A percentile compares a stretch with the other conserved stretches of the same genome.
Evolutionary conservation across 2,329 filamentous ascomycete genomes (phyloP).

Genomic region (Claviceps pusilla): DNA sequence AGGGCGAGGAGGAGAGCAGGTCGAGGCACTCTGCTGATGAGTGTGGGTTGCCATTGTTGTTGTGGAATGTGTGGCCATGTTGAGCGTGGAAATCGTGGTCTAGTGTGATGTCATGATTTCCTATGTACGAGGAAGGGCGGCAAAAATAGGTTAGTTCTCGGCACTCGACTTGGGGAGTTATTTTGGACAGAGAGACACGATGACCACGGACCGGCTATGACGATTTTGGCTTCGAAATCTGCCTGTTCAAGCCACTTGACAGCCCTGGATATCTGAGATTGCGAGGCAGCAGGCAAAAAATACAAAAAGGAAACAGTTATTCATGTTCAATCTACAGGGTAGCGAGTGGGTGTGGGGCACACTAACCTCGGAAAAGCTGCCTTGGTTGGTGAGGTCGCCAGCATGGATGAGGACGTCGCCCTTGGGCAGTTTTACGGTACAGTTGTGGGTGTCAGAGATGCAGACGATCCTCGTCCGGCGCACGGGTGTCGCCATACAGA

Average conservation of each 20-base stretch:
- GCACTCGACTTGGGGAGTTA: background rate
- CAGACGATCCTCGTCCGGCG: slow-evolving; percentile 53
- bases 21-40: slow-evolving; percentile 36
- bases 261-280: slow-evolving; percentile 37
- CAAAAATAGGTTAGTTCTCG: background rate
- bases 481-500: slow-evolving; percentile 5
- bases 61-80: slow-evolving; percentile 40
- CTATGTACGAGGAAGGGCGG: slow-evolving; percentile 19
- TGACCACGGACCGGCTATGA: slow-evolving; percentile 44
- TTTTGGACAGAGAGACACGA: background rate
- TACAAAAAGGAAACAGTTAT: background rate
- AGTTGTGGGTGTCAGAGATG: slow-evolving; percentile 64
- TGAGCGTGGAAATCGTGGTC: slow-evolving; percentile 46
- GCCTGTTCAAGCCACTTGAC: slow-evolving; percentile 53
- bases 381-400: slow-evolving; percentile 63
- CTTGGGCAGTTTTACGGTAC: slow-evolving; percentile 45
- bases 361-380: slow-evolving; percentile 39
- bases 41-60: slow-evolving; percentile 41
- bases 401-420: slow-evolving; percentile 66
- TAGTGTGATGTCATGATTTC: slow-evolving; percentile 63
- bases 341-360: background rate
- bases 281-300: background rate
- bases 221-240: slow-evolving; percentile 54
- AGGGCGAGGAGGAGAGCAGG: slow-evolving; percentile 37
- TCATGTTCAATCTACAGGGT: background rate